These are phyloP conservation scores for Aspergillus versicolor DNA, from an alignment of 2,329 filamentous ascomycete genomes.

Conservation along the genomic window DNA sequence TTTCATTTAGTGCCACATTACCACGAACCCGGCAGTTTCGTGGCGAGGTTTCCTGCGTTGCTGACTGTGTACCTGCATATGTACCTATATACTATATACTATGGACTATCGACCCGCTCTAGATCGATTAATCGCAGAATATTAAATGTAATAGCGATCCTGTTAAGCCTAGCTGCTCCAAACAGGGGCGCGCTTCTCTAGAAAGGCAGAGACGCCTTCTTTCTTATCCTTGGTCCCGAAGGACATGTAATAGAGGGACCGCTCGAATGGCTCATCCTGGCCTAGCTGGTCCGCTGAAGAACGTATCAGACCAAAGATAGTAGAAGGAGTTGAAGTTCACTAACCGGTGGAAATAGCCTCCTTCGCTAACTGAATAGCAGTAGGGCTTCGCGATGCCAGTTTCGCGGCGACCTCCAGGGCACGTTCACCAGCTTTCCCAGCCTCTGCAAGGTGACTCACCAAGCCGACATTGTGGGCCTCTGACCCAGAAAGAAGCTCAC, in stretches of 20 bases:
- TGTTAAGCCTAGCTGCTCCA: neutral
- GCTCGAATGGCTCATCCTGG: slow-evolving; percentile 8
- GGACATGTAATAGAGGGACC: slow-evolving; percentile 8
- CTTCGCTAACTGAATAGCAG: slow-evolving; percentile 8
- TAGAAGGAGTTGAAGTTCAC: neutral
- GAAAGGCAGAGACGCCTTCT: slow-evolving; percentile 11
- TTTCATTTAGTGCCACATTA: too few species aligned
- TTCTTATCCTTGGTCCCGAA: slow-evolving; percentile 11
- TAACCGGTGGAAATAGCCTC: slow-evolving; percentile 12
- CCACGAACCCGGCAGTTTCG: too few species aligned
- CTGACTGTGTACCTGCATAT: too few species aligned
- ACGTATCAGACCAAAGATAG: neutral
- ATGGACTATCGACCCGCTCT: too few species aligned
- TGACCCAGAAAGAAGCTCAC: slow-evolving; percentile 4
- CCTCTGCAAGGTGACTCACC: slow-evolving; percentile 1
- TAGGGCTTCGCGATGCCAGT: slow-evolving; percentile 4
- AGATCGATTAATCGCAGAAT: too few species aligned
- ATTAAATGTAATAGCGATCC: too few species aligned
- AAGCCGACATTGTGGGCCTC: slow-evolving; percentile 5
- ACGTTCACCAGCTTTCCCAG: neutral
- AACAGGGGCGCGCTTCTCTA: slow-evolving; percentile 7
- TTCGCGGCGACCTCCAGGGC: slow-evolving; percentile 4
- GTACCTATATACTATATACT: too few species aligned
- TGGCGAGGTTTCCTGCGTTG: too few species aligned
- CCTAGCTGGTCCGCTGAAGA: slow-evolving; percentile 4